A percentile compares a stretch with the other conserved stretches of the same genome.
phyloP scores from a whole-genome alignment of 768 basidiomycete species.

The Boletus sp. region DNA sequence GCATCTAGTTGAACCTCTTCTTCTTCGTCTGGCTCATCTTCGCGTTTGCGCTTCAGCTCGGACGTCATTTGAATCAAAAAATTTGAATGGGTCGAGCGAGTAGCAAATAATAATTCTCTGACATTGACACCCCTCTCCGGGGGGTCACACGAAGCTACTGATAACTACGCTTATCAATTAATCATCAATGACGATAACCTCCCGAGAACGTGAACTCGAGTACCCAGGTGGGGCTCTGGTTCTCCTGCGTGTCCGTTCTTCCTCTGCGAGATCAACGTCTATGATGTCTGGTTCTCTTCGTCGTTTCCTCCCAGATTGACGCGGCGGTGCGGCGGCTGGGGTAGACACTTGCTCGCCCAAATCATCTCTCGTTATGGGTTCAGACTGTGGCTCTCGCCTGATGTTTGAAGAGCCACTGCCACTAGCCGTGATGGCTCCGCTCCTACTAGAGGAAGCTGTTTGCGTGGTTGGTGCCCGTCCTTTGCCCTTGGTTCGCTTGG shows the following conservation, averaged over 20 bases:
- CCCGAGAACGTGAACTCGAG: slow-evolving; percentile 21
- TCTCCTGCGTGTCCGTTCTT: slow-evolving; percentile 23
- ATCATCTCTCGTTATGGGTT: slow-evolving; percentile 32
- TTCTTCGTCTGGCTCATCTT: slow-evolving; percentile 7
- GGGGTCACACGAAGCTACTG: neutral
- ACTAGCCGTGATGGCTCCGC: neutral
- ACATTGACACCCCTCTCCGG: slow-evolving; percentile 13
- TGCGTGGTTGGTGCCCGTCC: slow-evolving; percentile 21
- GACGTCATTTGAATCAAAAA: slow-evolving; percentile 19
- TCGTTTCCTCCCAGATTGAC: slow-evolving; percentile 35
- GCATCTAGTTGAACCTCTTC: neutral
- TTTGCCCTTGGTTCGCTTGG: slow-evolving; percentile 38
- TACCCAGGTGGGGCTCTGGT: slow-evolving; percentile 13
- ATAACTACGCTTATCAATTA: neutral
- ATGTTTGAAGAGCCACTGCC: slow-evolving; percentile 16
- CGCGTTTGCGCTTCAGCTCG: slow-evolving; percentile 29
- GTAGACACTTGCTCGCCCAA: slow-evolving; percentile 28
- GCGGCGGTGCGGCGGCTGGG: neutral
- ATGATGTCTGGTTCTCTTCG: slow-evolving; percentile 28
- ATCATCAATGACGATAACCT: slow-evolving; percentile 45
- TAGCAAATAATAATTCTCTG: neutral
- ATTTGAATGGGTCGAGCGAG: neutral
- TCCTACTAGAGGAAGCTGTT: slow-evolving; percentile 5
- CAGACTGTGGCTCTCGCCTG: slow-evolving; percentile 13
- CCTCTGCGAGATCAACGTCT: slow-evolving; percentile 33